Percentiles rank a stretch among this genome's conserved stretches.
These are phyloP conservation scores for Rosa chinensis DNA, from an alignment of 306 rosid genomes.

Conservation along the genomic window DNA sequence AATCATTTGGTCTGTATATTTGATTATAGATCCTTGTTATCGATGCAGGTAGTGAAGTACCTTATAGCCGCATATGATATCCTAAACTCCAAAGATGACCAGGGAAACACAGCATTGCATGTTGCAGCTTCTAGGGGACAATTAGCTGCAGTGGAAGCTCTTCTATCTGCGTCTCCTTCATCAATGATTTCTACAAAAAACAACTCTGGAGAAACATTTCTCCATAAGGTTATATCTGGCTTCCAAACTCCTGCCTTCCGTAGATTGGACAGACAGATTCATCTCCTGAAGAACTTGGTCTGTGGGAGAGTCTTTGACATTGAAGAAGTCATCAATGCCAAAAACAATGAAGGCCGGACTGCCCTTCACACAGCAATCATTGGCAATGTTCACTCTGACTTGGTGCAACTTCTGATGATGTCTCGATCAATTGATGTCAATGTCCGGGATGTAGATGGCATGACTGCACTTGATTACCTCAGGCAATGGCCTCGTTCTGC, in stretches of 20 bases:
- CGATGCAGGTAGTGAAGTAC: constrained; percentile 66
- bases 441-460: constrained; percentile 56
- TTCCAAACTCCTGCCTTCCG: constrained; percentile 72
- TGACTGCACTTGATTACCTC: constrained; percentile 92
- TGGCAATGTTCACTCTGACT: constrained; percentile 79
- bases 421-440: constrained; percentile 66
- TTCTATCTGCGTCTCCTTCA: constrained; percentile 58
- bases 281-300: constrained; percentile 64
- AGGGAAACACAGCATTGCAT: constrained; percentile 88
- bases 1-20: background rate
- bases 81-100: constrained; percentile 62
- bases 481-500: constrained; percentile 63
- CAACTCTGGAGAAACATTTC: constrained; percentile 79
- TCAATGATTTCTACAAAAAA: constrained; percentile 52
- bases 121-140: constrained; percentile 89
- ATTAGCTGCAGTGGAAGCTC: constrained; percentile 69
- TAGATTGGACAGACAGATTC: constrained; percentile 82
- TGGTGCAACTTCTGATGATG: constrained; percentile 87
- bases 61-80: constrained; percentile 62
- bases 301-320: constrained; percentile 46
- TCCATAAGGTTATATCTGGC: constrained; percentile 89
- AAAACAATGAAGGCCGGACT: constrained; percentile 71
- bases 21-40: background rate
- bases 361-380: constrained; percentile 87
- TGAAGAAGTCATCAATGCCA: constrained; percentile 59